A percentile compares a stretch with the other conserved stretches of the same genome.
These are phyloP conservation scores for Plenodomus biglobosus DNA, from an alignment of 2,329 filamentous ascomycete genomes.

Conservation along the genomic window DNA sequence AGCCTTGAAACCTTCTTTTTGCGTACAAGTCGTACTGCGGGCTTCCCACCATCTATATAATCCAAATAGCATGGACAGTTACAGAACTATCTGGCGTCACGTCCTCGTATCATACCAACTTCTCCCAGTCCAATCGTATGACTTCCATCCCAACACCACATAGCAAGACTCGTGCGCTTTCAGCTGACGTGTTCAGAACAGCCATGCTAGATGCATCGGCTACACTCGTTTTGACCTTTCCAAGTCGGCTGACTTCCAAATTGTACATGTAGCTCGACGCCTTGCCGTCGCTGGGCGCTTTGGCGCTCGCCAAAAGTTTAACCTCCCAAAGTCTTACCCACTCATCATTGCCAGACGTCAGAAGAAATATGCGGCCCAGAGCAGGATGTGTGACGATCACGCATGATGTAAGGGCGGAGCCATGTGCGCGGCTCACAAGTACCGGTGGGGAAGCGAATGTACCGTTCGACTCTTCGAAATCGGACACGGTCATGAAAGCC, in stretches of 20 bases:
- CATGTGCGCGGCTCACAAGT: conserved; percentile 63
- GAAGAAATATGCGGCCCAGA: conserved; percentile 14
- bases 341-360: conserved; percentile 52
- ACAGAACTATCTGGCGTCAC: too few relatives aligned
- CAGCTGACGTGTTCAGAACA: conserved; percentile 29
- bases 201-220: conserved; percentile 59
- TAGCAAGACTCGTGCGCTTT: conserved; percentile 23
- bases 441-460: conserved; percentile 26
- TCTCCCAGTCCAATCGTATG: conserved; percentile 18
- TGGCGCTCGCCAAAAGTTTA: neutral
- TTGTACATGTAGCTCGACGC: conserved; percentile 2
- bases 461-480: neutral
- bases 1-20: neutral
- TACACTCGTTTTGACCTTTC: conserved; percentile 50
- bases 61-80: too few relatives aligned
- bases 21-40: neutral
- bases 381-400: conserved; percentile 44
- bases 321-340: conserved; percentile 52
- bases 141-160: conserved; percentile 43
- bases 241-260: conserved; percentile 36
- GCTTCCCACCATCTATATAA: too few relatives aligned
- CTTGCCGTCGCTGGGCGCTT: neutral
- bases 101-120: neutral
- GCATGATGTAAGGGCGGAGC: conserved; percentile 66
- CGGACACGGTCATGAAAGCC: conserved; percentile 45